phyloP scores from a whole-genome alignment of 768 basidiomycete genomes.

The Leccinum truebloodii region DNA sequence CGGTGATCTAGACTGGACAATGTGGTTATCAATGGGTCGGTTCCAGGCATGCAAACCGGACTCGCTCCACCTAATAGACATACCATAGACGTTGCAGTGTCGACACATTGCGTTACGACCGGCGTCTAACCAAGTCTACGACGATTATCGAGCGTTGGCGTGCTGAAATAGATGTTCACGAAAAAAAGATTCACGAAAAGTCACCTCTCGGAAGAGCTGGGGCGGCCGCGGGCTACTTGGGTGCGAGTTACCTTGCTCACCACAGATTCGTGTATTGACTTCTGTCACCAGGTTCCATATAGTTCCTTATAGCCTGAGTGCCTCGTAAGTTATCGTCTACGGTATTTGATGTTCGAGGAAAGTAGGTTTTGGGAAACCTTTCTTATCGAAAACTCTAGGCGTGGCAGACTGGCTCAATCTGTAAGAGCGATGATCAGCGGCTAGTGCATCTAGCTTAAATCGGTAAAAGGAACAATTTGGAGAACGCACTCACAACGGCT shows the following conservation, averaged over 20 bases:
- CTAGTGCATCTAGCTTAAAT: constrained; percentile 17
- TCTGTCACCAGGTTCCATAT: constrained; percentile 55
- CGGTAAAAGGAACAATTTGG: constrained; percentile 8
- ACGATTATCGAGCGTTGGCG: neutral
- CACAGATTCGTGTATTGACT: constrained; percentile 5
- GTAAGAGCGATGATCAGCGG: constrained; percentile 10
- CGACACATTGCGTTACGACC: neutral
- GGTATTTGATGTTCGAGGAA: too few species aligned
- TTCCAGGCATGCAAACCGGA: neutral
- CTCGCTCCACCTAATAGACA: constrained; percentile 9
- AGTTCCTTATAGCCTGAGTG: constrained; percentile 39
- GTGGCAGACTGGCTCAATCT: constrained; percentile 6
- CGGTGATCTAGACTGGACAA: neutral
- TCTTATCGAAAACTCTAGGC: neutral
- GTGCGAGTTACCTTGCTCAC: constrained; percentile 39
- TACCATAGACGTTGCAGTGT: neutral
- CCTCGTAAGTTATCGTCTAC: too few species aligned
- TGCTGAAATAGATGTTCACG: neutral
- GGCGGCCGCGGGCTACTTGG: constrained; percentile 86
- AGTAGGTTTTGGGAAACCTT: too few species aligned
- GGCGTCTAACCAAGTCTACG: neutral
- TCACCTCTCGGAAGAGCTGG: constrained; percentile 28
- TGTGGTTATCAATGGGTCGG: constrained; percentile 4
- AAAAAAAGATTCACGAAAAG: neutral
- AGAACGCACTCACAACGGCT: constrained; percentile 14